phyloP scores from a whole-genome alignment of 768 basidiomycete species.

The Auriscalpium vulgare region DNA sequence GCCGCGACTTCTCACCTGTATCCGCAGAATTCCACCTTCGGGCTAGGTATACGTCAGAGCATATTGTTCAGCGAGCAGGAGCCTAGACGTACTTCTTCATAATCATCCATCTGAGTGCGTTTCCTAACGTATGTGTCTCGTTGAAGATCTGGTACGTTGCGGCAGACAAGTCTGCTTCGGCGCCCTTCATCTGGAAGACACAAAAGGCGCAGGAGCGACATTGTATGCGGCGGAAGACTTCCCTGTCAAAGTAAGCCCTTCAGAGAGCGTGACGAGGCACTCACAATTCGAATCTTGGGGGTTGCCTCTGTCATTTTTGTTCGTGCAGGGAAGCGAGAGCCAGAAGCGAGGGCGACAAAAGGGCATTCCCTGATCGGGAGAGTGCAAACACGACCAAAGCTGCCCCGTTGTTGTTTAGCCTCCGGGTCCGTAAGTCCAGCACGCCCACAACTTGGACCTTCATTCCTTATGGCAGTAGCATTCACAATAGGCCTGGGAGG shows the following conservation, averaged over 20 bases:
- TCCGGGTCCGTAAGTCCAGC: too few relatives aligned
- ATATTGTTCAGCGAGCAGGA: not conserved
- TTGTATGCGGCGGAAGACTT: not conserved
- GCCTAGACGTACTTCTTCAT: slow-evolving; percentile 82
- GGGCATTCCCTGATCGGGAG: too few relatives aligned
- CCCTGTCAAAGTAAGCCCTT: not conserved
- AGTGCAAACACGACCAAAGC: too few relatives aligned
- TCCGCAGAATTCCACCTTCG: slow-evolving; percentile 96
- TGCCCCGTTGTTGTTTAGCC: too few relatives aligned
- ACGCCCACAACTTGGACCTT: not conserved
- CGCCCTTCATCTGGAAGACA: slow-evolving; percentile 65
- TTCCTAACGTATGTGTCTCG: slow-evolving; percentile 95
- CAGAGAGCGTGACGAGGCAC: not conserved
- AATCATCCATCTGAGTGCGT: slow-evolving; percentile 92
- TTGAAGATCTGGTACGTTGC: slow-evolving; percentile 90
- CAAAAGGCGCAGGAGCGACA: not conserved
- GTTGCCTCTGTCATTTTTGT: slow-evolving; percentile 5
- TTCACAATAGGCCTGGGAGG: not conserved
- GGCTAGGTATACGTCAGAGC: slow-evolving; percentile 38
- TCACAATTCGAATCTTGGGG: slow-evolving; percentile 13
- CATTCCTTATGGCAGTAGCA: not conserved
- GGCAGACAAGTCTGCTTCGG: slow-evolving; percentile 71
- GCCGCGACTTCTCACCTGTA: slow-evolving; percentile 60
- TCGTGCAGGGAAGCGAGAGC: not conserved
- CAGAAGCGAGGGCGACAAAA: not conserved